Percentiles rank a stretch among this genome's conserved stretches.
These are phyloP conservation scores for Blepharisma undulans DNA, from an alignment of 169 alveolate species.

Conservation along the genomic window DNA sequence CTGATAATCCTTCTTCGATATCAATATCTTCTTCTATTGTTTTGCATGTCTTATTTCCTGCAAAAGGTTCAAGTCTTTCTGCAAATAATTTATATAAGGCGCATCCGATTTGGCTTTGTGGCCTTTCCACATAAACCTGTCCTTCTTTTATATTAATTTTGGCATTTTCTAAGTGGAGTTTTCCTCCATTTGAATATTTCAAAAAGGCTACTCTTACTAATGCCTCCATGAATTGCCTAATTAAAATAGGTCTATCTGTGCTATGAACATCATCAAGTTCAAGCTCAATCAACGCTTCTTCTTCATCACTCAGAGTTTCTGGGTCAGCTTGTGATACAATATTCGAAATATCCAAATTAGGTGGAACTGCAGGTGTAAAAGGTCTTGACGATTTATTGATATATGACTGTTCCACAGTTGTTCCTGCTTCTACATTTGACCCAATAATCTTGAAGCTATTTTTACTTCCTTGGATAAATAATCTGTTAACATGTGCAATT, in stretches of 20 bases:
- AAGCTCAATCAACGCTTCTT: slow-evolving; percentile 3
- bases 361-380: neutral
- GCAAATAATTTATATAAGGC: slow-evolving; percentile 13
- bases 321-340: neutral
- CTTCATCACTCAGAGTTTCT: slow-evolving; percentile 2
- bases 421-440: neutral
- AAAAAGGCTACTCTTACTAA: slow-evolving; percentile 56
- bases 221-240: slow-evolving; percentile 58
- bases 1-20: slow-evolving; percentile 11
- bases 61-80: neutral
- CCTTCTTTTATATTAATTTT: neutral
- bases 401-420: neutral
- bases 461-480: slow-evolving; percentile 49
- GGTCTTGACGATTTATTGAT: neutral
- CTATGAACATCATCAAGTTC: slow-evolving; percentile 45
- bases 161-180: slow-evolving; percentile 15
- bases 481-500: slow-evolving; percentile 51
- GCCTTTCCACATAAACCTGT: slow-evolving; percentile 15
- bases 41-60: slow-evolving; percentile 16
- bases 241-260: slow-evolving; percentile 44
- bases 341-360: slow-evolving; percentile 26
- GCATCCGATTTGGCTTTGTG: slow-evolving; percentile 11
- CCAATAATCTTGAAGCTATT: slow-evolving; percentile 42
- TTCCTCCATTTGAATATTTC: slow-evolving; percentile 51
- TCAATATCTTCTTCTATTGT: slow-evolving; percentile 17